Base-by-base conservation (phyloP, 2,329 filamentous ascomycete genomes). In the Fusarium sp. region DNA sequence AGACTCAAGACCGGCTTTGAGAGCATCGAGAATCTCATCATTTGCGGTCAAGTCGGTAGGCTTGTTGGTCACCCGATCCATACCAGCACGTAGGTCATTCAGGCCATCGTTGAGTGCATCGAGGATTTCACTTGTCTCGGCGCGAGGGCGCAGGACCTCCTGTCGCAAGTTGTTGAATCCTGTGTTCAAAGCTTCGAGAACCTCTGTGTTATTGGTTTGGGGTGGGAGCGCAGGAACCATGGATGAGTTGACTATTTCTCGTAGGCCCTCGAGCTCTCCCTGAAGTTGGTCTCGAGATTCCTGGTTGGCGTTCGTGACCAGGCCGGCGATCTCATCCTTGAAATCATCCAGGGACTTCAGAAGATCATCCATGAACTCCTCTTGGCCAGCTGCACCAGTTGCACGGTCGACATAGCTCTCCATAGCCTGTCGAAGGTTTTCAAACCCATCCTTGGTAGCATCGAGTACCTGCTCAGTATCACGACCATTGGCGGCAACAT, bases 91-190 rank as follows among this genome's bases (percentile, higher is more conserved):
- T 10, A 98, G 84, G 47, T 91, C 90, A 65, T 92, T 90, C 8
- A 98, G 86, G 3, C 94, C 94, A 77, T 98, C 94, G 62, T 97
- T 94, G 55, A 98, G 84, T 1, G 94, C 92, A 76, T 97, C 94
- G 2, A 98, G 84, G 13, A 97, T 92, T 75, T 98, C 94, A 52
- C 94, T 92, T 0, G 94, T 95, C 68, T 94, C 93, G 17, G 86
- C 83, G 44, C 87, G 83, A 4, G 87, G 87, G 15, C 87, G 83
- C 9, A 91, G 91, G 50, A 97, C 87, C 70, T 98, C 94, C 17
- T 88, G 85, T 7, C 93, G 88, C 34, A 98, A 85, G 43, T 87
- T 88, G 63, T 92, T 92, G 38, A 98, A 85, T 3, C 94, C 93
- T 44, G 87, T 88, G 31, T 87, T 89, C 4, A 95, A 82, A 11